Evolutionary conservation across 2,329 filamentous ascomycete species (phyloP).

Genomic region (Conoideocrella luteorostrata): DNA sequence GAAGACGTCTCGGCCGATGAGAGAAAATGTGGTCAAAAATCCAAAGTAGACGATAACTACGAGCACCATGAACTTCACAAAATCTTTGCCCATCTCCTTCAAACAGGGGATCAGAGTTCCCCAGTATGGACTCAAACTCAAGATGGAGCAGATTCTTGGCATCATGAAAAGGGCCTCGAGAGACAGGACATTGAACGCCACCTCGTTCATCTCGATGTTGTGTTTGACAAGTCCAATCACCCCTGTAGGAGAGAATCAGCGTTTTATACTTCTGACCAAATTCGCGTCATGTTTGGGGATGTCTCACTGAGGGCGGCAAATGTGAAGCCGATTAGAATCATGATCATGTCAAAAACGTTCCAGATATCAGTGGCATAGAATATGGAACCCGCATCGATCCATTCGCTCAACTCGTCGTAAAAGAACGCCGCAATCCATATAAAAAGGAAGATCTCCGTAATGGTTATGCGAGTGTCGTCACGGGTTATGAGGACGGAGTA

Average conservation of each 20-base stretch:
- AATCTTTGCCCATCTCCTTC: constrained; percentile 92
- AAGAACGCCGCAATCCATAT: constrained; percentile 83
- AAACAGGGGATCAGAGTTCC: constrained; percentile 83
- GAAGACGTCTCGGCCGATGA: constrained; percentile 66
- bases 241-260: constrained; percentile 16
- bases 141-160: constrained; percentile 78
- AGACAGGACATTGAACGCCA: constrained; percentile 82
- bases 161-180: constrained; percentile 87
- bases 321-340: constrained; percentile 64
- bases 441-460: constrained; percentile 67
- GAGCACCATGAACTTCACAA: constrained; percentile 75
- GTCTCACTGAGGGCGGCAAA: constrained; percentile 67
- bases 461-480: constrained; percentile 58
- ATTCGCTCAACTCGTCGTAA: constrained; percentile 81
- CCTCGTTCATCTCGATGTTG: constrained; percentile 59
- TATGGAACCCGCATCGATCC: constrained; percentile 76
- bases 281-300: constrained; percentile 10
- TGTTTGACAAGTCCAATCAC: constrained; percentile 37
- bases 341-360: constrained; percentile 68
- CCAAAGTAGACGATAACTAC: constrained; percentile 79
- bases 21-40: constrained; percentile 80
- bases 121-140: constrained; percentile 86
- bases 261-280: too few relatives aligned
- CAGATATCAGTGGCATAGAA: constrained; percentile 82
- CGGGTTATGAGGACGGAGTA: constrained; percentile 79